A percentile compares a stretch with the other conserved stretches of the same genome.
These are phyloP conservation scores for Podila verticillata DNA, from an alignment of 192 early-diverging fungal genomes.

Conservation along the genomic window DNA sequence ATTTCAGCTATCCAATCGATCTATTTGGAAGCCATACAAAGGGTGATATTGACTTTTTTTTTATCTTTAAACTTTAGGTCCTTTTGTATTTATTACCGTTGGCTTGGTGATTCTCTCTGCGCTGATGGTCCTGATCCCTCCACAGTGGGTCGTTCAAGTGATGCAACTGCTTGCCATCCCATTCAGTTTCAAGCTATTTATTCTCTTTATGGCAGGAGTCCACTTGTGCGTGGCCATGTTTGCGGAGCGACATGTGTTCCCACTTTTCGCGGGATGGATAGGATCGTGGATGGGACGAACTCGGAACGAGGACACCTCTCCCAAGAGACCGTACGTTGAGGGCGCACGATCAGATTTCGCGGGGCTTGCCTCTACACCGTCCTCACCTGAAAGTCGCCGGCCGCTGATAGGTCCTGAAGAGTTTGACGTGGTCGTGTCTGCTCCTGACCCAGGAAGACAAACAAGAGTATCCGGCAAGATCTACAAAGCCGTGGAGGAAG, in stretches of 20 bases:
- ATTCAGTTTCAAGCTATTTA: conserved; percentile 60
- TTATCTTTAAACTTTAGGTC: conserved; percentile 39
- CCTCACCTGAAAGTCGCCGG: background rate
- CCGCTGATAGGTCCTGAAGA: background rate
- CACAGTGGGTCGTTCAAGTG: conserved; percentile 53
- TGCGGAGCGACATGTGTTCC: conserved; percentile 55
- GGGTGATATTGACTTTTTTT: background rate
- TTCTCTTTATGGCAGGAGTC: conserved; percentile 66
- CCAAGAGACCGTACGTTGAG: background rate
- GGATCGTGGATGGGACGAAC: conserved; percentile 9
- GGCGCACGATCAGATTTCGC: background rate
- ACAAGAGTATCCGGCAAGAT: conserved; percentile 12
- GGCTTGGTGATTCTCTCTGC: conserved; percentile 61
- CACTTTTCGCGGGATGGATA: conserved; percentile 33
- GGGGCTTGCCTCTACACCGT: background rate
- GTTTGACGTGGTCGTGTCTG: background rate
- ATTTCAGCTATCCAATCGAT: background rate
- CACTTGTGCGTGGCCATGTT: conserved; percentile 61
- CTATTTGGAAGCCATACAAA: background rate
- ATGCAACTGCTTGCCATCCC: conserved; percentile 77
- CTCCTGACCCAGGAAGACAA: background rate
- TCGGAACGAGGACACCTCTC: background rate
- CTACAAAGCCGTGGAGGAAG: conserved; percentile 35
- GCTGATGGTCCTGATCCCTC: conserved; percentile 63
- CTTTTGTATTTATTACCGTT: conserved; percentile 72